Conservation (phyloP, 2,329 filamentous ascomycete genomes). For the Lachnellula willkommii region DNA sequence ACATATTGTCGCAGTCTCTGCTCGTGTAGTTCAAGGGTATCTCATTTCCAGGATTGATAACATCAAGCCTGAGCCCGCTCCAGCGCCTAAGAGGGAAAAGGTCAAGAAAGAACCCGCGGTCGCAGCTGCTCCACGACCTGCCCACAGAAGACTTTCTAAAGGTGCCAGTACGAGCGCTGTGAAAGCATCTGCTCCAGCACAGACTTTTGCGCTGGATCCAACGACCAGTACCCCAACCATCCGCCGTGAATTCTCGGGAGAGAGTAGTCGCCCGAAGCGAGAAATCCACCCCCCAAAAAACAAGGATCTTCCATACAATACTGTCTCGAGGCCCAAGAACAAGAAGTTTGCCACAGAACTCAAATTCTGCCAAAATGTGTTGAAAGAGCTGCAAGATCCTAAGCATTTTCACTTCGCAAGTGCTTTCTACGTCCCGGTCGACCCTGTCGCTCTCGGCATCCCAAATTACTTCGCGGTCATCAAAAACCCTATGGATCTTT, state of each 20-base stretch:
- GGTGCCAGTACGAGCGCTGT: slow-evolving; percentile 30
- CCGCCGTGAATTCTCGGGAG: slow-evolving; percentile 74
- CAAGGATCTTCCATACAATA: slow-evolving; percentile 79
- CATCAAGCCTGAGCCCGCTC: slow-evolving; percentile 43
- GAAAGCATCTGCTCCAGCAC: slow-evolving; percentile 36
- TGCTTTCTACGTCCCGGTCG: slow-evolving; percentile 79
- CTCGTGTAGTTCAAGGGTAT: slow-evolving; percentile 52
- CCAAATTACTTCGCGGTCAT: slow-evolving; percentile 89
- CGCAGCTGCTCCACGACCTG: slow-evolving; percentile 28
- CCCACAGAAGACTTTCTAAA: slow-evolving; percentile 35
- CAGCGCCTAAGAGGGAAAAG: slow-evolving; percentile 55
- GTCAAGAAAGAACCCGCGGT: slow-evolving; percentile 41
- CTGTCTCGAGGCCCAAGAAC: slow-evolving; percentile 72
- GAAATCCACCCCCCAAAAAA: slow-evolving; percentile 88
- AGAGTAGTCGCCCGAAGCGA: slow-evolving; percentile 79
- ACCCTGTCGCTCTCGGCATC: slow-evolving; percentile 89
- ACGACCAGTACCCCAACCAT: slow-evolving; percentile 71
- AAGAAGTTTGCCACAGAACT: slow-evolving; percentile 86
- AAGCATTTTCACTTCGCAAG: slow-evolving; percentile 64
- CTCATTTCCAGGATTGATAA: slow-evolving; percentile 50
- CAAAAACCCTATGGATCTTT: slow-evolving; percentile 94
- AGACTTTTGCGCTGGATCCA: slow-evolving; percentile 69
- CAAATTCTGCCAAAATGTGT: slow-evolving; percentile 78
- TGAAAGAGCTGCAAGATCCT: slow-evolving; percentile 70
- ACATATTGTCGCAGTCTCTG: slow-evolving; percentile 63